These are phyloP conservation scores for Apodospora peruviana DNA, from an alignment of 495 filamentous ascomycete species.

Conservation along the genomic window DNA sequence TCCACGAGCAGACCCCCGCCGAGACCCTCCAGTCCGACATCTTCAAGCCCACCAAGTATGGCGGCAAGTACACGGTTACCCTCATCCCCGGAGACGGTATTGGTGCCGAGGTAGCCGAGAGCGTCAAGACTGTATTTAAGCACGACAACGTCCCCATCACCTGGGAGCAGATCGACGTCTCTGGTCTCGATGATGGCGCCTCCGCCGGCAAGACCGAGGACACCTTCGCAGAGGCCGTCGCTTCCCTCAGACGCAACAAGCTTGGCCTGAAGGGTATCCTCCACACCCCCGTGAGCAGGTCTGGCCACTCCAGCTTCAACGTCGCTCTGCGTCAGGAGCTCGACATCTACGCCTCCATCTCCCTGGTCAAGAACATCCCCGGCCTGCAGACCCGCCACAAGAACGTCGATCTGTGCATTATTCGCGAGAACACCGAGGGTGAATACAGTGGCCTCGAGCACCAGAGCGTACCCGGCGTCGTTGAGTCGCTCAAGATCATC, in stretches of 20 bases:
- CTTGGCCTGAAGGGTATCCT: slow-evolving; percentile 96
- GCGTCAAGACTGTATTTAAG: slow-evolving; percentile 98
- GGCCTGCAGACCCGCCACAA: slow-evolving; percentile 96
- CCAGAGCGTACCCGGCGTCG: slow-evolving; percentile 93
- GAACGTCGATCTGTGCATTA: slow-evolving; percentile 95
- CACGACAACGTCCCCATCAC: slow-evolving; percentile 97
- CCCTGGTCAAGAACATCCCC: slow-evolving; percentile 98
- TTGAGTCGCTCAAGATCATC: slow-evolving; percentile 99
- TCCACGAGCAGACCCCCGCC: slow-evolving; percentile 72
- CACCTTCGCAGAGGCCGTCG: slow-evolving; percentile 88
- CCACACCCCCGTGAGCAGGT: slow-evolving; percentile 92
- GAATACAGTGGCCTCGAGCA: slow-evolving; percentile 99
- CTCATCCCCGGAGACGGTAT: slow-evolving; percentile 98
- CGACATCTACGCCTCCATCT: slow-evolving; percentile 98
- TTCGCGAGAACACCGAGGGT: slow-evolving; percentile 99
- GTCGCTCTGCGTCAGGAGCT: slow-evolving; percentile 97
- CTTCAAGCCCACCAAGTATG: slow-evolving; percentile 98
- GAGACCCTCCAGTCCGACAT: slow-evolving; percentile 80
- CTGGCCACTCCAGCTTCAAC: slow-evolving; percentile 98
- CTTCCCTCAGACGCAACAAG: slow-evolving; percentile 95
- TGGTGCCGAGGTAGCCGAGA: slow-evolving; percentile 95
- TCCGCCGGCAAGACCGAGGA: slow-evolving; percentile 87
- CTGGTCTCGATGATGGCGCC: slow-evolving; percentile 69
- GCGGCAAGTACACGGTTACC: slow-evolving; percentile 98
- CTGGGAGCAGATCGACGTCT: slow-evolving; percentile 98